A percentile compares a stretch with the other conserved stretches of the same genome.
Evolutionary conservation across 345 rosid genomes (phyloP).

Genomic region (Orychophragmus violaceus): DNA sequence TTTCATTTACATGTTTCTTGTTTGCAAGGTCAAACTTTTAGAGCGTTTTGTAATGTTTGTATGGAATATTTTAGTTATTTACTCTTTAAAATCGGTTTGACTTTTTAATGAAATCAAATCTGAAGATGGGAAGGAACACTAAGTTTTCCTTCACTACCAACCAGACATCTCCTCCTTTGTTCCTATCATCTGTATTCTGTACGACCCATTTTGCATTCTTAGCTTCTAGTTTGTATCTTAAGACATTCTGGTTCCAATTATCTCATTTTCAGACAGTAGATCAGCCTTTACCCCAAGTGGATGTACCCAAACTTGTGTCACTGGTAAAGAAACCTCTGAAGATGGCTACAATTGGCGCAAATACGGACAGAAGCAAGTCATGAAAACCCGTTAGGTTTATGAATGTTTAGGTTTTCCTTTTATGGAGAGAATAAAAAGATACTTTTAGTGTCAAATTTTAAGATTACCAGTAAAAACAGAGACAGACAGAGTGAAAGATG

Average conservation of each 20-base stretch:
- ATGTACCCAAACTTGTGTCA: neutral
- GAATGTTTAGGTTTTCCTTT: no score
- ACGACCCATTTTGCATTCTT: no score
- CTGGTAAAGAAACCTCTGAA: slow-evolving; percentile 30
- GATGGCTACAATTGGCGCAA: slow-evolving; percentile 98
- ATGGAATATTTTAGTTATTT: no score
- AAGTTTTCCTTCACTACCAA: neutral
- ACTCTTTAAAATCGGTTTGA: no score
- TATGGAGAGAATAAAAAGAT: no score
- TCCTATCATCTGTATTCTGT: no score
- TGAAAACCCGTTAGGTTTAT: no score
- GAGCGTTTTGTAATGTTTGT: no score
- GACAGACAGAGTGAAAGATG: neutral
- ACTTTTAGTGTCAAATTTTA: neutral
- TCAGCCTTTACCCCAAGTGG: neutral
- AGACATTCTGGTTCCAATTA: no score
- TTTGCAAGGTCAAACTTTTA: no score
- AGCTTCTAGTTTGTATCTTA: no score
- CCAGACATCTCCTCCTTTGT: neutral
- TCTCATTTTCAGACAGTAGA: neutral
- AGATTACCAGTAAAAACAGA: neutral
- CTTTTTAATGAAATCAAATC: neutral
- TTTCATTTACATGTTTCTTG: no score
- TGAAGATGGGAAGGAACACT: neutral
- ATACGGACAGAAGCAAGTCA: slow-evolving; percentile 92